Base-by-base conservation (phyloP, 495 filamentous ascomycete species). In the Hypoxylon fuscum region DNA sequence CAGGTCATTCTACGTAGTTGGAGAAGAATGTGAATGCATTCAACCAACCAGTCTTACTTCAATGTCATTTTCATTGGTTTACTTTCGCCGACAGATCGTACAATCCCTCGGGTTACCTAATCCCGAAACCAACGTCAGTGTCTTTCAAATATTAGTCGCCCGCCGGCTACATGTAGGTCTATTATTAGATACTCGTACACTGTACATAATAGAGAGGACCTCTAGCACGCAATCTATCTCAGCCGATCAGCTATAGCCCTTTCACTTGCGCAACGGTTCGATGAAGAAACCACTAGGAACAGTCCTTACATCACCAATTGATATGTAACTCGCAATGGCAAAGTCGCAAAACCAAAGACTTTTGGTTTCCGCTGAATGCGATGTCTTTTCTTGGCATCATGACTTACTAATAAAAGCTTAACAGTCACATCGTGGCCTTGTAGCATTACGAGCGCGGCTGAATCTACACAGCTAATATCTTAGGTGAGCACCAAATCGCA, bases 401-500 rank as follows among this genome's bases (percentile, higher is more conserved):
- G 35, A 15, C 38, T 9, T 25, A 29, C 14, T 18, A 40, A 22
- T 9, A 10, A 15, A 27, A 22, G 21, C 8, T n/a, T 22, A 3
- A n/a, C 10, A 14, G 20, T 44, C 12, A 14, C 22, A 2, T 27
- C 42, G 1, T 5, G 42, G 20, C 8, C 27, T 44, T 3, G 20
- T 25, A 27, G 22, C 21, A 44, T 25, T 11, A 11, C n/a, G n/a
- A 44, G 42, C 21, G 12, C 20, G n/a, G 42, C 20, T 27, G 21
- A 44, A 27, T 27, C 25, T 9, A 42, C 34, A 23, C 23, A 57
- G 32, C 44, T 49, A 34, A 34, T 42, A 45, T 59, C 46, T 59
- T 51, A 52, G 47, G 20, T 59, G 47, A 59, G 56, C 56, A 52
- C 40, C 47, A 29, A 35, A 37, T 59, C 38, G 18, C 32, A 12